Percentiles rank a stretch among this genome's conserved stretches.
Evolutionary conservation across 2,329 filamentous ascomycete species (phyloP).

Genomic region (Endoconidiophora polonica): DNA sequence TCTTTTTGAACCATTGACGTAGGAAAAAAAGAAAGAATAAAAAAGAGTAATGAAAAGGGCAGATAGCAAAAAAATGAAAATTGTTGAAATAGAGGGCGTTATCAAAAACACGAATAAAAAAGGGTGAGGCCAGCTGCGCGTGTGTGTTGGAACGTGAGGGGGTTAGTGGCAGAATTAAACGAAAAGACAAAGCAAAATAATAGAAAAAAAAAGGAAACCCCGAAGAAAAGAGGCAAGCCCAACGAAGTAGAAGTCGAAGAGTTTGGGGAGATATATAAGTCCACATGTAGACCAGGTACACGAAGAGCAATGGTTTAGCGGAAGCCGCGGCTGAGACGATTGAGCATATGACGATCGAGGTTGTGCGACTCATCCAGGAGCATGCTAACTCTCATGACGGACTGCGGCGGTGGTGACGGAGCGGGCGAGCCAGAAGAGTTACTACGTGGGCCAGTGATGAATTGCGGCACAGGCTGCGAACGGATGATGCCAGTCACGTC

Average conservation of each 20-base stretch:
- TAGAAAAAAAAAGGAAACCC: neutral
- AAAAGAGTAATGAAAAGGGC: neutral
- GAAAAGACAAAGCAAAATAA: neutral
- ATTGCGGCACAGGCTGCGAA: neutral
- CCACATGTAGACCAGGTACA: no score
- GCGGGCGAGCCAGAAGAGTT: neutral
- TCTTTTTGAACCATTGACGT: neutral
- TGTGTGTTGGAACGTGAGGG: neutral
- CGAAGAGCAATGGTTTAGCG: neutral
- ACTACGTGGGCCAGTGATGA: neutral
- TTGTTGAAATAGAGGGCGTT: neutral
- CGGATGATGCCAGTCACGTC: no score
- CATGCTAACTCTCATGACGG: neutral
- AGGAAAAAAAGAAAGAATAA: neutral
- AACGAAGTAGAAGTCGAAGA: neutral
- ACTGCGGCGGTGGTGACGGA: neutral
- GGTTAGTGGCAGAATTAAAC: neutral
- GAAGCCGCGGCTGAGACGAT: constrained; percentile 7
- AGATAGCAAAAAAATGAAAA: neutral
- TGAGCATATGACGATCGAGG: constrained; percentile 9
- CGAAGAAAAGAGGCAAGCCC: neutral
- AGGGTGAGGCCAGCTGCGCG: no score
- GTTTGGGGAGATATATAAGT: neutral
- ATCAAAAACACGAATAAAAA: neutral
- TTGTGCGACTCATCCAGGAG: constrained; percentile 3